Percentiles rank a stretch among this genome's conserved stretches.
phyloP scores from a whole-genome alignment of 2,329 filamentous ascomycete genomes.

The Aspergillus sp. region DNA sequence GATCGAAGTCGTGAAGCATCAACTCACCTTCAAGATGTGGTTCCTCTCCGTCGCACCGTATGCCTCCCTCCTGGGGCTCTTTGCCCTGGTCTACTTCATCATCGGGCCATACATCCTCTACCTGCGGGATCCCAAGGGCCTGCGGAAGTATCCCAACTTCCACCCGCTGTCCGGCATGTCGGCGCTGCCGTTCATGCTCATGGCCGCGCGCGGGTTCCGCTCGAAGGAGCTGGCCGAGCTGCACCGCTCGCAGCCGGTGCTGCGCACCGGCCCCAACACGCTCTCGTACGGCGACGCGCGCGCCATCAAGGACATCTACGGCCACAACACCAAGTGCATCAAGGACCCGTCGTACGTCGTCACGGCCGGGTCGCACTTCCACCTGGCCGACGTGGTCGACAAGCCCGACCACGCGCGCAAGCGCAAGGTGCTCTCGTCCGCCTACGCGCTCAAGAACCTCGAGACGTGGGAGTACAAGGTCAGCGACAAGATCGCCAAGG shows the following conservation, averaged over 20 bases:
- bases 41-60: slow-evolving; percentile 23
- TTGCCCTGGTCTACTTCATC: slow-evolving; percentile 25
- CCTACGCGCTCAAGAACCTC: slow-evolving; percentile 55
- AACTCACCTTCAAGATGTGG: slow-evolving; percentile 15
- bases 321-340: slow-evolving; percentile 50
- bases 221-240: slow-evolving; percentile 44
- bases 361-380: slow-evolving; percentile 49
- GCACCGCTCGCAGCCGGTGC: slow-evolving; percentile 42
- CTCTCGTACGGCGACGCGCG: slow-evolving; percentile 42
- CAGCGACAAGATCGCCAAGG: slow-evolving; percentile 49
- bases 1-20: background rate
- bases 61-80: slow-evolving; percentile 19
- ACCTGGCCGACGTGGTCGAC: slow-evolving; percentile 54
- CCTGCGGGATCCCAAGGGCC: slow-evolving; percentile 32
- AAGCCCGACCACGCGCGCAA: slow-evolving; percentile 54
- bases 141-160: slow-evolving; percentile 49
- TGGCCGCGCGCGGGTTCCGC: slow-evolving; percentile 45
- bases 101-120: slow-evolving; percentile 25
- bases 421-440: slow-evolving; percentile 50
- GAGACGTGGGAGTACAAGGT: slow-evolving; percentile 57
- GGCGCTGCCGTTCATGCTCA: slow-evolving; percentile 48
- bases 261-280: slow-evolving; percentile 48
- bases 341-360: slow-evolving; percentile 52
- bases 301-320: slow-evolving; percentile 54
- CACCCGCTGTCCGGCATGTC: slow-evolving; percentile 46